Base-by-base conservation (phyloP, 1,139 yeast species). In the Hanseniaspora uvarum region DNA sequence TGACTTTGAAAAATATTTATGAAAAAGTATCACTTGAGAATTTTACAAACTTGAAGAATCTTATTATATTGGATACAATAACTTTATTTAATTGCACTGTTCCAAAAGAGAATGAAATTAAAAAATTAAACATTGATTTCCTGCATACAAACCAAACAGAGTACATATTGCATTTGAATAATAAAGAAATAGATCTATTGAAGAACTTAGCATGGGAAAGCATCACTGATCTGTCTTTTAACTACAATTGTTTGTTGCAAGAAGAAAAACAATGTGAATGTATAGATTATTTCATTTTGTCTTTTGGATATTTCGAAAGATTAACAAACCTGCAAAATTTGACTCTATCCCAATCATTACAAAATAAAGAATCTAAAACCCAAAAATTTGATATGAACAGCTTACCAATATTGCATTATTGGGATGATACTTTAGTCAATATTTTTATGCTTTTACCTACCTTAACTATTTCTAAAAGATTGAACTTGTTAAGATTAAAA, bases 331-430 rank as follows among this genome's bases (percentile, higher is more conserved):
- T 50, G 16, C 8, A 36, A 18, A 5, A 26, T 3, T 34, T 50
- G 11, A 41, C 53, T 11, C 12, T 50, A 10, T n/a, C 48, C 5
- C 53, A 50, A 36, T 24, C 53, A 4, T 26, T 50, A n/a, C 28
- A 40, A 4, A 40, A 41, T 12, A 34, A 41, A 6, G 6, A 19
- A 5, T 50, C 47, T 14, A 50, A 50, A 14, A 30, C 16, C 11
- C 24, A 30, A n/a, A 41, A 23, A 23, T 50, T 41, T 36, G 47
- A 50, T 10, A 50, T 50, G 53, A 50, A 50, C 23, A 38, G 39
- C 30, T 19, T 50, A 1, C 43, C 47, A 12, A 34, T 50, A 10
- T 31, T 50, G n/a, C 31, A 37, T 10, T 30, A 50, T 16, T 50
- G 47, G 47, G 53, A 50, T 21, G 53, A 50, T 30, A 11, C 21